These are phyloP conservation scores for Xylaria castorea DNA, from an alignment of 495 filamentous ascomycete species.

Conservation along the genomic window DNA sequence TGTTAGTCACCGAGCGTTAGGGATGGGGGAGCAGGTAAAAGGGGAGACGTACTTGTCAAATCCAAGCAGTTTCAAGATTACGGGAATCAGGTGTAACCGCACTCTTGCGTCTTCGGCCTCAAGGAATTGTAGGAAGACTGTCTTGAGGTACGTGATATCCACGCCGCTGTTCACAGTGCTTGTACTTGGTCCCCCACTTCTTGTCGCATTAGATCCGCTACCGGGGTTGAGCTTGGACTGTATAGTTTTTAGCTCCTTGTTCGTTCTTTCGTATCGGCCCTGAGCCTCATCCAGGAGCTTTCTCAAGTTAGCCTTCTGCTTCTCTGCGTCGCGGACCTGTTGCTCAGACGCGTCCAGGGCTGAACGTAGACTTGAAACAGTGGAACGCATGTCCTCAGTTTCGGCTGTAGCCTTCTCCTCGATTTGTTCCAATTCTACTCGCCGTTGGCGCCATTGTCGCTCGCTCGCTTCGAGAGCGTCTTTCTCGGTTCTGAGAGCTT, in stretches of 20 bases:
- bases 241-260: constrained; percentile 64
- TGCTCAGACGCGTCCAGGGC: constrained; percentile 86
- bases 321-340: constrained; percentile 80
- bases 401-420: constrained; percentile 74
- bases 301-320: constrained; percentile 77
- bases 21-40: not conserved
- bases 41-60: constrained; percentile 78
- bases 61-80: constrained; percentile 86
- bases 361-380: constrained; percentile 79
- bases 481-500: constrained; percentile 73
- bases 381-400: constrained; percentile 72
- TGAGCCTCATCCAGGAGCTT: constrained; percentile 79
- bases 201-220: constrained; percentile 33
- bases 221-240: constrained; percentile 44
- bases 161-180: constrained; percentile 64
- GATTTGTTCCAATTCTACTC: constrained; percentile 74
- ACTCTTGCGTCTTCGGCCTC: constrained; percentile 93
- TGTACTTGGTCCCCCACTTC: constrained; percentile 53
- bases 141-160: constrained; percentile 92
- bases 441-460: constrained; percentile 67
- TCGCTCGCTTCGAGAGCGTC: constrained; percentile 71
- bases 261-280: constrained; percentile 76
- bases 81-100: constrained; percentile 88
- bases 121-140: constrained; percentile 91
- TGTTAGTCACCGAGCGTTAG: constrained; percentile 21